Percentiles rank a stretch among this genome's conserved stretches.
Evolutionary conservation across 2,329 filamentous ascomycete species (phyloP).

Genomic region (Colletotrichum higginsianum): DNA sequence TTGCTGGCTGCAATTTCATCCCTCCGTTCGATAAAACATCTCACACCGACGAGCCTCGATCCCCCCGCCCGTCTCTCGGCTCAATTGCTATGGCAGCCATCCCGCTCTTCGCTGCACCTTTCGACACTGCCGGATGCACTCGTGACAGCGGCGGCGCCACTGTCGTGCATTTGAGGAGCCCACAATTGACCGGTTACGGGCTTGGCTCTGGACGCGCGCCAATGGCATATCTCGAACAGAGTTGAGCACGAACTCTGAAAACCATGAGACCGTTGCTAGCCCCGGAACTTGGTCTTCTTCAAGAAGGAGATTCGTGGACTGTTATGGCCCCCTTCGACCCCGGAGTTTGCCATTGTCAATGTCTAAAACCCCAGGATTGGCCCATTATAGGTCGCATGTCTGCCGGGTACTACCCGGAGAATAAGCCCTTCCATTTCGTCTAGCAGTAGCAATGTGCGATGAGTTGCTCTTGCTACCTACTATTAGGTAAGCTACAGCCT

Average conservation of each 20-base stretch:
- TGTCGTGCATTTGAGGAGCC: background rate
- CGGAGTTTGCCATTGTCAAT: background rate
- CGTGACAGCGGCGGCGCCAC: background rate
- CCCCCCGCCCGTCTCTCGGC: background rate
- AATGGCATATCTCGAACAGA: background rate
- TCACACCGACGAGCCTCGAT: background rate
- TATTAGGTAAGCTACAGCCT: background rate
- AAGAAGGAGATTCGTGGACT: slow-evolving; percentile 10
- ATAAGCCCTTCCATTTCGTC: background rate
- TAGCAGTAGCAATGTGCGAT: background rate
- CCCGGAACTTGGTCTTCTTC: background rate
- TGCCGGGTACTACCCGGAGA: background rate
- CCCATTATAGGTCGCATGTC: background rate
- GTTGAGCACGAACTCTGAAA: background rate
- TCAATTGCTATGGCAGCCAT: slow-evolving; percentile 1
- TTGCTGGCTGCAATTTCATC: background rate
- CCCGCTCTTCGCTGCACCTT: background rate
- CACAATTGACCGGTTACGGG: background rate
- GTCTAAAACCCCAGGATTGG: background rate
- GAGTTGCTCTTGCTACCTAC: background rate
- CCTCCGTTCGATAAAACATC: too few species aligned
- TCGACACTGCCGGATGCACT: background rate
- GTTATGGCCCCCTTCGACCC: background rate
- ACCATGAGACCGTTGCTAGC: slow-evolving; percentile 1
- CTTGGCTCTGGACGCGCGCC: slow-evolving; percentile 6